Evolutionary conservation across 257 asterid genomes (phyloP).

Genomic region (Penstemon barbatus): DNA sequence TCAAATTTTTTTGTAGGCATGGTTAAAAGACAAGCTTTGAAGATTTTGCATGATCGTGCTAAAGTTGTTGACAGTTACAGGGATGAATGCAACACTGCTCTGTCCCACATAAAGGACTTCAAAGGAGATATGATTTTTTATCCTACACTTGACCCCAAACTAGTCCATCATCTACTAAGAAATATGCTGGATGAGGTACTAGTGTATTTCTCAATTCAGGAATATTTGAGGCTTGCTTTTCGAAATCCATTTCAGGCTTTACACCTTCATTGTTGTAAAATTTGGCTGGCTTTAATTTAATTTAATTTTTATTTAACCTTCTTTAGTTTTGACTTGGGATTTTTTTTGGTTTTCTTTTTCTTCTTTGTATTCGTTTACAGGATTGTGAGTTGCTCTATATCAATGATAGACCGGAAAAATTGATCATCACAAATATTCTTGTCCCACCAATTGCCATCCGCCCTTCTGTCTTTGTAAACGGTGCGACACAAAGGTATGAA

Average conservation of each 20-base stretch:
- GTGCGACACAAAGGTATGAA: conserved; percentile 70
- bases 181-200: conserved; percentile 81
- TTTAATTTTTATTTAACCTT: background rate
- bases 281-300: background rate
- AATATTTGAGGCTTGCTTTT: conserved; percentile 13
- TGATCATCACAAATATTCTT: conserved; percentile 66
- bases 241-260: conserved; percentile 7
- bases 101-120: conserved; percentile 56
- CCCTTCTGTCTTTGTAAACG: conserved; percentile 92
- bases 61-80: conserved; percentile 37
- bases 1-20: conserved; percentile 46
- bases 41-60: conserved; percentile 58
- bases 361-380: conserved; percentile 39
- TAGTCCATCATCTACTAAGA: conserved; percentile 60
- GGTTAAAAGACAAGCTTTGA: conserved; percentile 70
- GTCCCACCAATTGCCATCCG: conserved; percentile 93
- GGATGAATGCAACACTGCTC: conserved; percentile 53
- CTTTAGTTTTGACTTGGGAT: background rate
- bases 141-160: conserved; percentile 55
- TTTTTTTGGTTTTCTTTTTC: conserved; percentile 16
- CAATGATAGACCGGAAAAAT: conserved; percentile 84
- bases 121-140: conserved; percentile 43
- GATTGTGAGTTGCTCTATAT: conserved; percentile 91
- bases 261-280: conserved; percentile 1
- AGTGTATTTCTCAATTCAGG: conserved; percentile 22